Conservation (phyloP, 371 early-diverging fungal species). For the Mortierella sp. region DNA sequence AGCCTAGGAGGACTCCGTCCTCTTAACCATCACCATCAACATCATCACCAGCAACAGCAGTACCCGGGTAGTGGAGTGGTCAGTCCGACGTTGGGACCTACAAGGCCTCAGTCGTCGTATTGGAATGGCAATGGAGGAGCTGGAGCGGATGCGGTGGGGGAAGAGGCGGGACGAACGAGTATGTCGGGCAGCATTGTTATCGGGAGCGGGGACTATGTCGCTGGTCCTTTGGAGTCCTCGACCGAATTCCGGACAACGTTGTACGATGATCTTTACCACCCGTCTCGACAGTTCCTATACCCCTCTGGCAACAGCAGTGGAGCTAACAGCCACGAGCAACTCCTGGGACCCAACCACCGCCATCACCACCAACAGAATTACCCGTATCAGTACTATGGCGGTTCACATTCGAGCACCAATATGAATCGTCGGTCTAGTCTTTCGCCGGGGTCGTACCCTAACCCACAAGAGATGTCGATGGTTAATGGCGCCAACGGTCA, state of each 20-base stretch:
- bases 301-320: background rate
- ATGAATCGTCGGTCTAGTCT: conserved; percentile 31
- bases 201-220: background rate
- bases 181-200: conserved; percentile 8
- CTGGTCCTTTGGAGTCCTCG: conserved; percentile 8
- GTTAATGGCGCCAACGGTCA: background rate
- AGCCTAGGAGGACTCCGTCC: conserved; percentile 14
- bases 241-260: conserved; percentile 17
- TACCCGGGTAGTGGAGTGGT: conserved; percentile 10
- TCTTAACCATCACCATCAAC: background rate
- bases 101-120: conserved; percentile 11
- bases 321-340: conserved; percentile 32
- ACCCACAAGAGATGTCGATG: background rate
- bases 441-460: conserved; percentile 25
- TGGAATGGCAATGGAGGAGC: background rate
- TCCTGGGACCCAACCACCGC: no score
- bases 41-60: background rate
- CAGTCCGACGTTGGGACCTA: background rate
- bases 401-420: background rate
- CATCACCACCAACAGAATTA: conserved; percentile 11
- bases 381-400: background rate
- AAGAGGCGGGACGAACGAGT: background rate
- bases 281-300: conserved; percentile 3
- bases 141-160: background rate
- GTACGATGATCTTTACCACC: conserved; percentile 21